Conservation (phyloP, 2,329 filamentous ascomycete genomes). For the Aspergillus tamarii region DNA sequence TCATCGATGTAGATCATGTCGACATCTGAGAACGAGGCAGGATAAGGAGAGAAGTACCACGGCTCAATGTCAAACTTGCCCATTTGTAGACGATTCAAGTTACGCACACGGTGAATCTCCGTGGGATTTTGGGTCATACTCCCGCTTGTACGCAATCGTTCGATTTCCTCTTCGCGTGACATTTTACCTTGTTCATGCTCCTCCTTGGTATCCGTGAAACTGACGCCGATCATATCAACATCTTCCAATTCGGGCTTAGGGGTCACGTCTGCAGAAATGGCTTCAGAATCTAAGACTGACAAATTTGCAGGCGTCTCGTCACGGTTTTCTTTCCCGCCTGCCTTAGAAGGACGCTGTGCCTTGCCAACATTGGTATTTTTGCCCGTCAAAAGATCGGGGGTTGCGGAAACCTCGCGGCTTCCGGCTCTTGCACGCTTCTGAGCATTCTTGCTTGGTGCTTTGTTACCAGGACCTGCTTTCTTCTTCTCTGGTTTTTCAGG, state of each 20-base stretch:
- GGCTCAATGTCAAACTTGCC: slow-evolving; percentile 89
- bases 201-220: slow-evolving; percentile 25
- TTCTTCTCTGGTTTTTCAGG: slow-evolving; percentile 88
- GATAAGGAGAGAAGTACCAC: slow-evolving; percentile 99
- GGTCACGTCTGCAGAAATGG: slow-evolving; percentile 43
- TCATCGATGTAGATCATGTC: slow-evolving; percentile 97
- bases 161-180: slow-evolving; percentile 84
- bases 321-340: slow-evolving; percentile 64
- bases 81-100: slow-evolving; percentile 92
- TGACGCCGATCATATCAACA: slow-evolving; percentile 48
- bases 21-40: slow-evolving; percentile 81
- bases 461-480: slow-evolving; percentile 64
- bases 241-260: slow-evolving; percentile 45
- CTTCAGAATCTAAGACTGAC: slow-evolving; percentile 38
- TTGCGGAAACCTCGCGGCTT: slow-evolving; percentile 60
- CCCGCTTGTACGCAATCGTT: slow-evolving; percentile 89
- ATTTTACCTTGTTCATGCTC: slow-evolving; percentile 48
- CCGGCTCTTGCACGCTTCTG: slow-evolving; percentile 56
- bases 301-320: slow-evolving; percentile 42
- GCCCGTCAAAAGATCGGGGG: slow-evolving; percentile 55
- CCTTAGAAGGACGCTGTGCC: slow-evolving; percentile 55
- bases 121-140: slow-evolving; percentile 99
- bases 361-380: slow-evolving; percentile 53
- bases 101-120: slow-evolving; percentile 93
- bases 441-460: slow-evolving; percentile 61